Conservation (phyloP, 2,329 filamentous ascomycete genomes). For the Hypoxylon sp. region DNA sequence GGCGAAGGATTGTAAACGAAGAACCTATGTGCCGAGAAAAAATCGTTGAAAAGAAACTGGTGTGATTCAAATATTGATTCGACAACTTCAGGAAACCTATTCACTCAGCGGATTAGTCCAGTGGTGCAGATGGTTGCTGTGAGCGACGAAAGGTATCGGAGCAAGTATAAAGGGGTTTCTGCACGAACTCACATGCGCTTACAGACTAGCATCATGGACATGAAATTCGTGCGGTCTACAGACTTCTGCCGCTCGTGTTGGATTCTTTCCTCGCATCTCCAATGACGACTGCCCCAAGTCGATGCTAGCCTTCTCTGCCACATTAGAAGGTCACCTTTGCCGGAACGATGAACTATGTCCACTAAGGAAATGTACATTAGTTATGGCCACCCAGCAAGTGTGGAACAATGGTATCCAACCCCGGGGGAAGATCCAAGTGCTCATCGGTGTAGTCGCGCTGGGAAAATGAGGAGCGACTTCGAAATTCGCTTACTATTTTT, state of each 20-base stretch:
- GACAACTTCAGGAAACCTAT: constrained; percentile 54
- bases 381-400: background rate
- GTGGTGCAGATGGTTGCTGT: background rate
- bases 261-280: constrained; percentile 53
- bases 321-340: constrained; percentile 45
- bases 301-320: constrained; percentile 53
- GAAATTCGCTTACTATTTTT: constrained; percentile 44
- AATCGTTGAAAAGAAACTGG: constrained; percentile 52
- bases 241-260: constrained; percentile 44
- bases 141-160: background rate
- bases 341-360: constrained; percentile 46
- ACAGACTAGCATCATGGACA: constrained; percentile 52
- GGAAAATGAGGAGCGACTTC: background rate
- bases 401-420: background rate
- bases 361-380: constrained; percentile 35
- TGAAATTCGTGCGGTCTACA: constrained; percentile 50
- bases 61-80: constrained; percentile 54
- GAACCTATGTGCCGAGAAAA: constrained; percentile 52
- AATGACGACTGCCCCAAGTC: constrained; percentile 55
- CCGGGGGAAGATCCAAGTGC: background rate
- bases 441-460: background rate
- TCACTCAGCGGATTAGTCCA: constrained; percentile 22
- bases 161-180: background rate
- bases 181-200: constrained; percentile 53
- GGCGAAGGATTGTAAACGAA: constrained; percentile 49